A percentile compares a stretch with the other conserved stretches of the same genome.
These are phyloP conservation scores for Chlorella variabilis DNA, from an alignment of 163 green algal species.

Conservation along the genomic window DNA sequence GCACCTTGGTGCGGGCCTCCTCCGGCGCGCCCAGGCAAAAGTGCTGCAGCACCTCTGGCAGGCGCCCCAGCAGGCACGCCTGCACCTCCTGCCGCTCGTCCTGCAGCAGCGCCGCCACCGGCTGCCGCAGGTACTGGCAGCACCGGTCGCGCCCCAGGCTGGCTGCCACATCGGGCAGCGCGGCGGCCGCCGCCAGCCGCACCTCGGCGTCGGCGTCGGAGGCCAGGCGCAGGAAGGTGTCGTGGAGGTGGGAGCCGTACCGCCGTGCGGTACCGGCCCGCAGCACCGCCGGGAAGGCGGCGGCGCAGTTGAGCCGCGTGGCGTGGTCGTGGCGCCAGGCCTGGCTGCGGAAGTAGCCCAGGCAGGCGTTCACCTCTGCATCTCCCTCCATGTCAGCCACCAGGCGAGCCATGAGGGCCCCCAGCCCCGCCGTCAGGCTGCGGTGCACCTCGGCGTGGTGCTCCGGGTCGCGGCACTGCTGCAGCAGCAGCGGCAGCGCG, in stretches of 20 bases:
- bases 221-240: conserved; percentile 64
- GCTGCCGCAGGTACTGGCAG: conserved; percentile 47
- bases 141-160: conserved; percentile 52
- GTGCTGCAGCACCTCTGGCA: conserved; percentile 44
- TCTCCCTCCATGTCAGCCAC: conserved; percentile 69
- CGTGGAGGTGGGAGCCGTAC: conserved; percentile 70
- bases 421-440: neutral
- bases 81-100: conserved; percentile 62
- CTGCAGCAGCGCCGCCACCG: conserved; percentile 65
- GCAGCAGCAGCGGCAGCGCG: conserved; percentile 18
- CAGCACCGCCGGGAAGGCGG: conserved; percentile 45
- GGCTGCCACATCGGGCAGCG: conserved; percentile 58
- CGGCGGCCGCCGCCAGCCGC: conserved; percentile 49
- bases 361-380: conserved; percentile 53
- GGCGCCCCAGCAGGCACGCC: conserved; percentile 20
- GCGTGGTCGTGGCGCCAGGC: conserved; percentile 60
- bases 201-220: conserved; percentile 68
- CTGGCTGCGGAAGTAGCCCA: conserved; percentile 66
- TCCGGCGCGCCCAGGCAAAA: conserved; percentile 9
- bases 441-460: conserved; percentile 31
- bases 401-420: conserved; percentile 30
- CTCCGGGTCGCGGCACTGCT: conserved; percentile 10
- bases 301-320: conserved; percentile 56
- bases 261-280: conserved; percentile 40
- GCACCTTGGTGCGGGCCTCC: conserved; percentile 22